phyloP scores from a whole-genome alignment of 139 green algal species.

The Chlamydomonas sp. region DNA sequence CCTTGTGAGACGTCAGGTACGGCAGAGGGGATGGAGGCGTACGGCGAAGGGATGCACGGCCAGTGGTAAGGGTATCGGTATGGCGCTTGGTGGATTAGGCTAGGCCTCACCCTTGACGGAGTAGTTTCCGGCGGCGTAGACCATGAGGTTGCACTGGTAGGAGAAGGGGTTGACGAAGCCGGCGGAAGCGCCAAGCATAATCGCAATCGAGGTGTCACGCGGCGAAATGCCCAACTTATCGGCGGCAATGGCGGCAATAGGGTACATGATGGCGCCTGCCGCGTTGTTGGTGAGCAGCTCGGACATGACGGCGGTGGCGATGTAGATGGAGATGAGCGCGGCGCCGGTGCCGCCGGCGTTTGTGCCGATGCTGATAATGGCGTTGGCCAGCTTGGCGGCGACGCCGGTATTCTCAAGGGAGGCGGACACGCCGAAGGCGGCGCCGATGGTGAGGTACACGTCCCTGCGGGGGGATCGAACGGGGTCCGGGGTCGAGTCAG shows the following conservation, averaged over 20 bases:
- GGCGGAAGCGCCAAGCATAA: constrained; percentile 69
- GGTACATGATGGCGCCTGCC: constrained; percentile 72
- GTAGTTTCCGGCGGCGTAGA: constrained; percentile 74
- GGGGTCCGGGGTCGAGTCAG: background rate
- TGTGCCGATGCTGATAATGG: constrained; percentile 40
- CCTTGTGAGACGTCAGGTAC: no score
- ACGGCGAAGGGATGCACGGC: no score
- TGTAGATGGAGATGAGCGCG: constrained; percentile 54
- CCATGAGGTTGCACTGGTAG: constrained; percentile 85
- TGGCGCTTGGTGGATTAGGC: no score
- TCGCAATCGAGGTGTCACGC: constrained; percentile 46
- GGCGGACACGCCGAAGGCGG: constrained; percentile 68
- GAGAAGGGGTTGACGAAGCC: constrained; percentile 69
- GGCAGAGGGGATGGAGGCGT: no score
- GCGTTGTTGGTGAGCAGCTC: constrained; percentile 79
- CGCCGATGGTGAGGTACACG: constrained; percentile 47
- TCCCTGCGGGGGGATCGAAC: background rate
- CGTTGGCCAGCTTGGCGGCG: constrained; percentile 23
- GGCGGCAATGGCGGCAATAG: constrained; percentile 49
- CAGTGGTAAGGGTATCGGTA: no score
- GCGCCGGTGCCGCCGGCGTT: constrained; percentile 32
- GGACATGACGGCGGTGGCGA: constrained; percentile 57
- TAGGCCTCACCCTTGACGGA: background rate
- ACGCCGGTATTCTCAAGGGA: constrained; percentile 47
- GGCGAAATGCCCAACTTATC: constrained; percentile 48